Evolutionary conservation across 140 eudicot species (phyloP).

Genomic region (Ambrosia hybrid): DNA sequence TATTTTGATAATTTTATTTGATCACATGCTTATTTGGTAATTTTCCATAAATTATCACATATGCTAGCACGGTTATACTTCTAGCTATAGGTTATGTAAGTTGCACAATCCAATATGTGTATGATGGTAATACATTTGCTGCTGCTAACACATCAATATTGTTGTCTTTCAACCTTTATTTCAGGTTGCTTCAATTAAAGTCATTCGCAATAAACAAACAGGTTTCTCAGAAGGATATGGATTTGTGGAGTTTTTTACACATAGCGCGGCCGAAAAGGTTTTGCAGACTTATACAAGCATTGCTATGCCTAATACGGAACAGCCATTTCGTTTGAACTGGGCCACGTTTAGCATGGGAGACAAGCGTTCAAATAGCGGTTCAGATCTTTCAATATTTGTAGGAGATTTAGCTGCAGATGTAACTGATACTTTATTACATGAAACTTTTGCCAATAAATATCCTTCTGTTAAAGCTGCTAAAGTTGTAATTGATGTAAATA

Average conservation of each 20-base stretch:
- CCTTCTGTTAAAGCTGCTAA: slow-evolving; percentile 71
- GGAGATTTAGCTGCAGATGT: slow-evolving; percentile 81
- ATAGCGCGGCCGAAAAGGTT: slow-evolving; percentile 56
- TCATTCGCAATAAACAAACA: slow-evolving; percentile 67
- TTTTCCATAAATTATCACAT: too few relatives aligned
- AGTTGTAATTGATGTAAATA: slow-evolving; percentile 66
- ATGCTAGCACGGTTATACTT: too few relatives aligned
- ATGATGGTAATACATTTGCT: not conserved
- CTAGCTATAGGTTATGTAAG: not conserved
- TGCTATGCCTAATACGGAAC: slow-evolving; percentile 60
- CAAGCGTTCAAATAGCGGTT: slow-evolving; percentile 59
- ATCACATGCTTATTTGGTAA: too few relatives aligned
- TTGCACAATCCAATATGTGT: not conserved
- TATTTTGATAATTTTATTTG: too few relatives aligned
- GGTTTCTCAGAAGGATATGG: slow-evolving; percentile 68
- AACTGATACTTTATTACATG: slow-evolving; percentile 59
- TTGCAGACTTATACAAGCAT: slow-evolving; percentile 47
- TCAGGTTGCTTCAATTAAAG: slow-evolving; percentile 58
- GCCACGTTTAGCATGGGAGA: slow-evolving; percentile 79
- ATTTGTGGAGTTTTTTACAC: slow-evolving; percentile 59
- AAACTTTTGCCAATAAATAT: slow-evolving; percentile 57
- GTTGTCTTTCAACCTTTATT: not conserved
- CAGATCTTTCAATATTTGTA: slow-evolving; percentile 71
- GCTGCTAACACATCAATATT: not conserved
- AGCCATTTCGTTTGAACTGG: slow-evolving; percentile 66